Percentiles rank a stretch among this genome's conserved stretches.
phyloP scores from a whole-genome alignment of 2,329 filamentous ascomycete species.

The Ramularia collo-cygni region DNA sequence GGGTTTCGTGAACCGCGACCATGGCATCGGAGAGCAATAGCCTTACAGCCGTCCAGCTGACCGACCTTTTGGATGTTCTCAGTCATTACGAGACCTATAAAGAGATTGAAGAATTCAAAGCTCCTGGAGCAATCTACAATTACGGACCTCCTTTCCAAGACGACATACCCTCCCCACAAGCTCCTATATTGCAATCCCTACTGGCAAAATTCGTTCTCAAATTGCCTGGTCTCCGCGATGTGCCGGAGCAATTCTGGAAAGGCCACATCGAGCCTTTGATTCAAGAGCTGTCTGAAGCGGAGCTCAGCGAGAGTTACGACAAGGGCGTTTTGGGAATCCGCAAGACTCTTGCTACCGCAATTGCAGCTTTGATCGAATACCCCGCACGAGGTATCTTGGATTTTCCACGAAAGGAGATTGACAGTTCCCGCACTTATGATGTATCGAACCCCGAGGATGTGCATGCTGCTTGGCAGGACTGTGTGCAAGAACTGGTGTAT shows the following conservation, averaged over 20 bases:
- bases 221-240: conserved; percentile 58
- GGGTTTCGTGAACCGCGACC: background rate
- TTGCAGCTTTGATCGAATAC: conserved; percentile 63
- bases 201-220: conserved; percentile 58
- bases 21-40: conserved; percentile 15
- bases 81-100: conserved; percentile 50
- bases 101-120: conserved; percentile 67
- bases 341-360: conserved; percentile 67
- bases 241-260: conserved; percentile 60
- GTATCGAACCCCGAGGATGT: conserved; percentile 54
- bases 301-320: conserved; percentile 75
- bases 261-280: conserved; percentile 55
- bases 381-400: conserved; percentile 61
- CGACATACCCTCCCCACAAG: conserved; percentile 42
- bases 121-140: conserved; percentile 53
- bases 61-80: conserved; percentile 49
- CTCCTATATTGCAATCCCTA: conserved; percentile 63
- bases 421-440: conserved; percentile 47
- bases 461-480: conserved; percentile 58
- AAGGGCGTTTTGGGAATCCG: conserved; percentile 67
- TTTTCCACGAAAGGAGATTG: conserved; percentile 37
- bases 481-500: conserved; percentile 60
- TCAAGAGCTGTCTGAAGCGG: conserved; percentile 56
- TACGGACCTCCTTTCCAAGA: conserved; percentile 65
- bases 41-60: conserved; percentile 40